Evolutionary conservation across 495 filamentous ascomycete genomes (phyloP).

Genomic region (Achaetomiella virescens): DNA sequence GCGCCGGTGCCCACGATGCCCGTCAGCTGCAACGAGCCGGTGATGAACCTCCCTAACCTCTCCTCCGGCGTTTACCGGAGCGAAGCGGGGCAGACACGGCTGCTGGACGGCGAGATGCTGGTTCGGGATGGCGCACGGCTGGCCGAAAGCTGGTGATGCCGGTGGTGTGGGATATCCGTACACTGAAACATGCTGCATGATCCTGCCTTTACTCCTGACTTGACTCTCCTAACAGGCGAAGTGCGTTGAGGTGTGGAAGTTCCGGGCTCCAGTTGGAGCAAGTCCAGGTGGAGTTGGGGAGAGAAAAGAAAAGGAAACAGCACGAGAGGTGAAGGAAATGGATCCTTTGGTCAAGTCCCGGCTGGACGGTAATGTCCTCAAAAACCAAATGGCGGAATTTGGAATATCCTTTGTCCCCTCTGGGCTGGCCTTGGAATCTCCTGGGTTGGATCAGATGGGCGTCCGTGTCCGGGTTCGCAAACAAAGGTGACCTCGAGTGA

Average conservation of each 20-base stretch:
- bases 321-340: conserved; percentile 15
- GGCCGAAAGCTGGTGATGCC: conserved; percentile 44
- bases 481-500: conserved; percentile 29
- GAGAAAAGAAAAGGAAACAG: conserved; percentile 10
- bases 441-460: conserved; percentile 3
- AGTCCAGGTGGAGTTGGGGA: conserved; percentile 10
- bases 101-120: conserved; percentile 28
- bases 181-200: conserved; percentile 50
- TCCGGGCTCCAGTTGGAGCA: conserved; percentile 2
- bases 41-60: conserved; percentile 77
- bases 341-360: conserved; percentile 10
- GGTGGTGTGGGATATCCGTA: conserved; percentile 50
- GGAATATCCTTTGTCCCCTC: conserved; percentile 9
- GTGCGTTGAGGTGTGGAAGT: conserved; percentile 4
- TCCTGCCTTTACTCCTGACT: conserved; percentile 23
- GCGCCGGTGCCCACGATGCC: conserved; percentile 87
- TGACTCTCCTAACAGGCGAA: conserved; percentile 21
- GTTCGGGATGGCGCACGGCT: conserved; percentile 31
- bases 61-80: conserved; percentile 63
- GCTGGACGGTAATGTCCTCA: conserved; percentile 12
- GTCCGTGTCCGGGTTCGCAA: conserved; percentile 11
- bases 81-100: conserved; percentile 35
- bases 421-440: conserved; percentile 11
- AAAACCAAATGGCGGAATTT: conserved; percentile 4
- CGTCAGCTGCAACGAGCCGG: conserved; percentile 73